Base-by-base conservation (phyloP, 768 basidiomycete species). In the Lactifluus volemus region DNA sequence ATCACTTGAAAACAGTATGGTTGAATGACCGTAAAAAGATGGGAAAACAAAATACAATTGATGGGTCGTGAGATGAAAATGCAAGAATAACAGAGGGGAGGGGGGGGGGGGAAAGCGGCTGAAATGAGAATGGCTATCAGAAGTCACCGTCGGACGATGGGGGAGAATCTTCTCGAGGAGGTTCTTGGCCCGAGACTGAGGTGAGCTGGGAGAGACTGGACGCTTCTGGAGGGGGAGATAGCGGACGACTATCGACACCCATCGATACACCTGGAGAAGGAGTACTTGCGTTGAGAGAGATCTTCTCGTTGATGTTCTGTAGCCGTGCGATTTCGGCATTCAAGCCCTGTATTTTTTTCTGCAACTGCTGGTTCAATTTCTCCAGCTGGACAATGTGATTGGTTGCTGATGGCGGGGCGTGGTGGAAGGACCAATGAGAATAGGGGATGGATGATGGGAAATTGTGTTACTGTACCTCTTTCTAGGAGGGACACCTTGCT, bases 401-500 rank as follows among this genome's bases (percentile, higher is more conserved):
- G 48, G 89, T 90, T 29, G 89, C 89, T 92, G 51, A 53, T 38
- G 38, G 14, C 1, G 59, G 48, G 68, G 38, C 1, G 12, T 42
- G 55, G 53, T 19, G 53, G 53, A 55, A 53, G 30, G 53, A 53
- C 34, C 36, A 38, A 53, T 48, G 39, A 52, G 47, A 49, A 19
- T 44, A 65, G 58, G 21, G 8, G 15, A 21, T n/a, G 12, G 19
- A 39, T 59, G 51, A 63, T 52, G 55, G 48, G 39, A 62, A 58
- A 64, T 36, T 19, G n/a, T 44, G 25, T 25, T 25, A 52, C 41
- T 10, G 61, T 68, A 92, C 91, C 89, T 81, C 92, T 81, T 74
- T 94, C 92, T 58, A 95, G 77, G 59, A 94, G 75, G 29, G 88
- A 90, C 17, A 92, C 89, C 71, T 95, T 95, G 76, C 89, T 92